Conservation (phyloP, 352 stramenopile species). For the Globisporangium ultimum region DNA sequence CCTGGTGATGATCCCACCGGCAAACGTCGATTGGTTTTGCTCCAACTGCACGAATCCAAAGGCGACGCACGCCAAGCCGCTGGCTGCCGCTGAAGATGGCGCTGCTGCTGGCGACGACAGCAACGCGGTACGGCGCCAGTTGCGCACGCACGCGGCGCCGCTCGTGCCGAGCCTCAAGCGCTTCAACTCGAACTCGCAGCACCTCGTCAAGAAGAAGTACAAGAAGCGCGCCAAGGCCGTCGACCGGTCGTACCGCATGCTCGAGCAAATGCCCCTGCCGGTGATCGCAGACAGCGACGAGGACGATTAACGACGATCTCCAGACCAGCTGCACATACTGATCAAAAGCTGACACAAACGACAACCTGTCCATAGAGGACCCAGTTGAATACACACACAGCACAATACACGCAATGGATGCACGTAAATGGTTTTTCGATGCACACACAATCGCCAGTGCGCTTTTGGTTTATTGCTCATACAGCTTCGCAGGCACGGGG, state of each 20-base stretch:
- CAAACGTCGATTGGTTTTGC: slow-evolving; percentile 67
- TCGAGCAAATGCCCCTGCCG: slow-evolving; percentile 61
- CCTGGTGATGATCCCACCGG: slow-evolving; percentile 48
- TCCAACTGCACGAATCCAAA: slow-evolving; percentile 56
- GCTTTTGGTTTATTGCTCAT: slow-evolving; percentile 39
- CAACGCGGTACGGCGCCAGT: slow-evolving; percentile 27
- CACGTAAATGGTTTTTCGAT: too few species aligned
- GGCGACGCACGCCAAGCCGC: slow-evolving; percentile 10
- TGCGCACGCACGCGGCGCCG: slow-evolving; percentile 38
- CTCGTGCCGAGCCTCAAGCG: slow-evolving; percentile 59
- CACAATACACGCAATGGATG: neutral
- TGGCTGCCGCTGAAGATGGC: too few species aligned
- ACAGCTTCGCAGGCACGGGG: slow-evolving; percentile 61
- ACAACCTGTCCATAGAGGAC: neutral
- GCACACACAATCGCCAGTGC: too few species aligned
- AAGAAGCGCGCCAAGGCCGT: slow-evolving; percentile 49
- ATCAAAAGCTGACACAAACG: neutral
- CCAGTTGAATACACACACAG: neutral
- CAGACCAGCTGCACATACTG: slow-evolving; percentile 2
- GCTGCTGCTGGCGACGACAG: neutral
- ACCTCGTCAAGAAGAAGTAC: slow-evolving; percentile 35
- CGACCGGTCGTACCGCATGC: slow-evolving; percentile 56
- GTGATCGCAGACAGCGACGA: slow-evolving; percentile 29
- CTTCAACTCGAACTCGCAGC: slow-evolving; percentile 33
- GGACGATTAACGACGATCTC: neutral